phyloP scores from a whole-genome alignment of 345 rosid genomes.

The Geranium rotundifolium region DNA sequence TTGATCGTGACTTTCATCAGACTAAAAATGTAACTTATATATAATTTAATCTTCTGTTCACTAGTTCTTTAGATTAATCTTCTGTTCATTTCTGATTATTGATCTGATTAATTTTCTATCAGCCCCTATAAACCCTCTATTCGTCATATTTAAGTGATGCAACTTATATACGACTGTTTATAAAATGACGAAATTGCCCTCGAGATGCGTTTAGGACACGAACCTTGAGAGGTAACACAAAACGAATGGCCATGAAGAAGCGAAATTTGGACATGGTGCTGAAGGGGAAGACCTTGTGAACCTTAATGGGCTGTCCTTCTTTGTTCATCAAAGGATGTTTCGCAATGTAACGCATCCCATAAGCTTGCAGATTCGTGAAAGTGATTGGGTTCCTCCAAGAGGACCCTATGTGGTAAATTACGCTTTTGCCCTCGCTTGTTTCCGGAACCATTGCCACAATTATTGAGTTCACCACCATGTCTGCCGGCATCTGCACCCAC shows the following conservation, averaged over 20 bases:
- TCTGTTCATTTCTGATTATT: no score
- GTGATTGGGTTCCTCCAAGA: conserved; percentile 18
- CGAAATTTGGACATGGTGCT: conserved; percentile 22
- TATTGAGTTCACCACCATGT: conserved; percentile 27
- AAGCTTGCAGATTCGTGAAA: conserved; percentile 11
- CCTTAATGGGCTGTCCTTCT: conserved; percentile 25
- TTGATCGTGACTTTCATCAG: no score
- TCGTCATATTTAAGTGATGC: no score
- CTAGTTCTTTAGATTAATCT: no score
- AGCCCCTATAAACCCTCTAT: no score
- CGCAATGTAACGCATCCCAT: conserved; percentile 12
- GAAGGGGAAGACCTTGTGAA: conserved; percentile 7
- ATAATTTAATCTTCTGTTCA: no score
- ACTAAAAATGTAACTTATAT: no score
- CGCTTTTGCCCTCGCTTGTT: neutral
- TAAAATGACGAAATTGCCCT: no score
- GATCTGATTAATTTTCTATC: no score
- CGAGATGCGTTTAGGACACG: neutral
- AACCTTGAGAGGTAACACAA: conserved; percentile 21
- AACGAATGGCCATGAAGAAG: conserved; percentile 19
- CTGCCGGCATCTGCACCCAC: conserved; percentile 18
- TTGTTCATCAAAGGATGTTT: conserved; percentile 25
- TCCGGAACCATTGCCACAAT: conserved; percentile 13
- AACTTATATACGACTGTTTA: no score
- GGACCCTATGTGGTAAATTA: conserved; percentile 24